These are phyloP conservation scores for Westerdykella aurantiaca DNA, from an alignment of 2,329 filamentous ascomycete genomes.

Conservation along the genomic window DNA sequence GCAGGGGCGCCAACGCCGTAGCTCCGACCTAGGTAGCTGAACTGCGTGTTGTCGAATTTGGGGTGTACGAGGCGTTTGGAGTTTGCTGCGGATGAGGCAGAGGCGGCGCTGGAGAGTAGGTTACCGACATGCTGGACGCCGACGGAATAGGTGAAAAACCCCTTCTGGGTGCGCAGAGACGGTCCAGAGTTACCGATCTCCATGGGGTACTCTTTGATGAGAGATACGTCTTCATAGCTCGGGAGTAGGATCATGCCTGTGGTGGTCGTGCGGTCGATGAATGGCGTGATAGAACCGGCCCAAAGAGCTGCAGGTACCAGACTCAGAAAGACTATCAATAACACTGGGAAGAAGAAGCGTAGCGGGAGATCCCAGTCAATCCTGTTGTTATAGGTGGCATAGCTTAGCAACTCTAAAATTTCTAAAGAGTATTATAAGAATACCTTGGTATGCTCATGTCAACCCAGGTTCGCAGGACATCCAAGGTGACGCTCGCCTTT, in stretches of 20 bases:
- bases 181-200: slow-evolving; percentile 20
- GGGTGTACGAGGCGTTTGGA: slow-evolving; percentile 12
- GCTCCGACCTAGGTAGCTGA: slow-evolving; percentile 31
- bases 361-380: slow-evolving; percentile 26
- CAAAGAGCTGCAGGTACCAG: slow-evolving; percentile 24
- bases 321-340: slow-evolving; percentile 18
- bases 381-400: too few species aligned
- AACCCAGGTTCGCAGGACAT: slow-evolving; percentile 24
- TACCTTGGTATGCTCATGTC: slow-evolving; percentile 16
- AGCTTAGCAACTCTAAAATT: too few species aligned
- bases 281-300: slow-evolving; percentile 27
- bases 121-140: slow-evolving; percentile 20
- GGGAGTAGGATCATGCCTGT: slow-evolving; percentile 16
- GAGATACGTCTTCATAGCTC: slow-evolving; percentile 20
- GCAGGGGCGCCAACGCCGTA: slow-evolving; percentile 43
- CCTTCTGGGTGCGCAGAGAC: slow-evolving; percentile 17
- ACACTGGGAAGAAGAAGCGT: slow-evolving; percentile 23
- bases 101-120: slow-evolving; percentile 19
- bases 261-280: slow-evolving; percentile 12
- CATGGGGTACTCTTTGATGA: slow-evolving; percentile 25
- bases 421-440: too few species aligned
- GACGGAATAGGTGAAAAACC: slow-evolving; percentile 24
- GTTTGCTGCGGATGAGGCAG: slow-evolving; percentile 15
- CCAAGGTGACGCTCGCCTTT: slow-evolving; percentile 20
- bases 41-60: slow-evolving; percentile 25